These are phyloP conservation scores for Colletotrichum siamense DNA, from an alignment of 2,329 filamentous ascomycete genomes.

Conservation along the genomic window DNA sequence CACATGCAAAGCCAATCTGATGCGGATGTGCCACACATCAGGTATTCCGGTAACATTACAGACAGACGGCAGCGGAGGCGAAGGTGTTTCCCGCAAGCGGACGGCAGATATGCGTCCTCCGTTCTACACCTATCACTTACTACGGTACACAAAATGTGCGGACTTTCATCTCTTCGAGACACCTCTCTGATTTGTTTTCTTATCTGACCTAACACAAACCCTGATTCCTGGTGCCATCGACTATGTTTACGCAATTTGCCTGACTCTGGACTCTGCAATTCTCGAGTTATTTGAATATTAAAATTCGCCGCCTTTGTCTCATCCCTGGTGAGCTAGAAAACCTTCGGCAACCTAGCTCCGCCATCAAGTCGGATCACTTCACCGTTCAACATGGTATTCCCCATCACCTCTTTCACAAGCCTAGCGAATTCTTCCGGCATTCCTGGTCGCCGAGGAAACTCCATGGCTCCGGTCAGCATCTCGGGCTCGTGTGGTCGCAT, in stretches of 20 bases:
- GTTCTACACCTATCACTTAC: neutral
- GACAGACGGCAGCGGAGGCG: neutral
- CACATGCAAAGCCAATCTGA: neutral
- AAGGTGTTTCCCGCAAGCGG: neutral
- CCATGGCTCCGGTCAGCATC: neutral
- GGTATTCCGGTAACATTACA: neutral
- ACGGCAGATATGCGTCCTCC: neutral
- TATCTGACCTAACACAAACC: too few species aligned
- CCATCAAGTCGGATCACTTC: neutral
- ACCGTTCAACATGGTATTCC: neutral
- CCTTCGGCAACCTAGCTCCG: neutral
- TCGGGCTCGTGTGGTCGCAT: neutral
- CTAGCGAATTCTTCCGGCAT: neutral
- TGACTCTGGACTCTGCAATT: too few species aligned
- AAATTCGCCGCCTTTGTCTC: neutral
- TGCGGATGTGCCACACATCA: neutral
- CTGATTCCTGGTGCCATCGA: too few species aligned
- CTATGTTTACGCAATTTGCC: too few species aligned
- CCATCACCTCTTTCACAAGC: neutral
- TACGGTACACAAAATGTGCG: neutral
- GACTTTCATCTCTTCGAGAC: neutral
- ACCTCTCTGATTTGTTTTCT: neutral
- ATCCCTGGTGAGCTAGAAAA: neutral
- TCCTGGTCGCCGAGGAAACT: neutral
- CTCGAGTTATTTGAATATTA: neutral